Base-by-base conservation (phyloP, 257 asterid species). In the Petrea volubilis region DNA sequence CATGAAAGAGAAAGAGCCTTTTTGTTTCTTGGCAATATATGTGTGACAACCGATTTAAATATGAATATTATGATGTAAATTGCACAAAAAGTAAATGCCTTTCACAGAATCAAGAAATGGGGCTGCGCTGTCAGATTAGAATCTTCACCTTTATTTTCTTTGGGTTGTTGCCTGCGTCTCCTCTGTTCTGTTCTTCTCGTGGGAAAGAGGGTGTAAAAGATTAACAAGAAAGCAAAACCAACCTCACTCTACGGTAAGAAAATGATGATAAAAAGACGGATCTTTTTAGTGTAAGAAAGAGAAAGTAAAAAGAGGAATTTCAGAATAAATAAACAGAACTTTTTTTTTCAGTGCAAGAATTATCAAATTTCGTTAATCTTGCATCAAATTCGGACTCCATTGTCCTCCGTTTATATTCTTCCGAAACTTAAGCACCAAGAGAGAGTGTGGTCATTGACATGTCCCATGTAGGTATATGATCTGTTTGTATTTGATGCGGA, bases 111-210 rank as follows among this genome's bases (percentile, higher is more conserved):
- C 41, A 63, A 65, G 72, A 72, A 76, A 75, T 70, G 80, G 79
- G n/a, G 75, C 75, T 80, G 73, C 58, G 79, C 41, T 72, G 78
- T 61, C 86, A 82, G 83, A 74, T 62, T 80, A 76, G 81, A 86
- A 81, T 82, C 83, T 81, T 78, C 71, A 74, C 87, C 82, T 80
- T 80, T 77, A 33, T 36, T 58, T 64, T 47, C 70, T 1, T 60
- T 68, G 36, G 76, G 73, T 79, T 41, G 81, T 79, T 71, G 83
- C 72, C 89, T 73, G 84, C 85, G 87, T 72, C 93, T 82, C 89
- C 83, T 75, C 82, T 70, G 29, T 29, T 52, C 49, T 49, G 17
- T 73, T 12, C 8, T 10, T 74, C 59, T 63, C 5, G 60, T 60
- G 64, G 53, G 57, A n/a, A n/a, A 73, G 59, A 20, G 49, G 40